Evolutionary conservation across 192 early-diverging fungal species (phyloP), one percentile per base, ranked within the genome.

Genomic region (Entomortierella chlamydospora): DNA sequence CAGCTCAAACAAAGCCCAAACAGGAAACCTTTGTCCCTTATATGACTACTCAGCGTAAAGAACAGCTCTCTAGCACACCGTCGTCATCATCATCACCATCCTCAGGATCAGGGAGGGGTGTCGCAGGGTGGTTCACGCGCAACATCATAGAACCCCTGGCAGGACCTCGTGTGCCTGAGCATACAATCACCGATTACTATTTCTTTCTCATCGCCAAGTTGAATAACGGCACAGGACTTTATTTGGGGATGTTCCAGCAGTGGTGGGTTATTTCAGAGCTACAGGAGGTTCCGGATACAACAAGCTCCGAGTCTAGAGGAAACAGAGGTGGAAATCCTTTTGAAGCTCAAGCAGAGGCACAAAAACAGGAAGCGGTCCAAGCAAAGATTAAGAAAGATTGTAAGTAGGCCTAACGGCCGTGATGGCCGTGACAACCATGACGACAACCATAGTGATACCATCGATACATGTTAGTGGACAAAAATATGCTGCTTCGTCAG

Each of bases 311-410:
- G 10, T 0, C 60, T 0, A 34, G 70, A 23, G 66, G 50, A 49
- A 5, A 25, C 18, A 33, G 30, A 6, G 42, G 57, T 18, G 47
- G 68, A 4, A 61, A 66, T 45, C 28, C 17, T 26, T 30, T 37
- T 45, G 82, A 83, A 50, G 55, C 57, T 7, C 61, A 71, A 26
- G 83, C 77, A 0, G 65, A 81, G 22, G 33, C 31, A 11, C 64
- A 64, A 22, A 84, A 76, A 41, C 68, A 81, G 50, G 29, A 50
- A 2, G 83, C 83, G 20, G 61, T 81, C 9, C 52, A 70, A 30
- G 83, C 83, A 28, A 84, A 84, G 55, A 63, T 62, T 61, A 81
- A 72, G 37, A 73, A 60, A 23, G 83, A 84, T 39, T 81, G 77
- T 84, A 67, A 59, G 69, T 72, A 4, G 45, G 26, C 1, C 13